Percentiles rank a stretch among this genome's conserved stretches.
Conservation (phyloP, 371 early-diverging fungal species). For the Mortierella sp. region DNA sequence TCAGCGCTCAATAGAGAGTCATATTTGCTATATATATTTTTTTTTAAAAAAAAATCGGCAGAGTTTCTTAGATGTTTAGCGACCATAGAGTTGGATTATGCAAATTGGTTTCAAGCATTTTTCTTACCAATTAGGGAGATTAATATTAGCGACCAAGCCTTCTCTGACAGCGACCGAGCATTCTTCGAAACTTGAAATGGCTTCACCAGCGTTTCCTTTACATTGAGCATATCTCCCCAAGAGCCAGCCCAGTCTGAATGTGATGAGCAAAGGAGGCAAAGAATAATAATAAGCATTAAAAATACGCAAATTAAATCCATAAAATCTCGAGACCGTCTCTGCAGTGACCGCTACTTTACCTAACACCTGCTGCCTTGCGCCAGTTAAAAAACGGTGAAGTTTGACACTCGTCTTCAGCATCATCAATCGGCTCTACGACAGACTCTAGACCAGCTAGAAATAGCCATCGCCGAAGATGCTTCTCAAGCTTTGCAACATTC, state of each 20-base stretch:
- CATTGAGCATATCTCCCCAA: constrained; percentile 62
- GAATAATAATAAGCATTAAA: too few species aligned
- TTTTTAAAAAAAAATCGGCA: too few species aligned
- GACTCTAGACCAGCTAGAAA: constrained; percentile 26
- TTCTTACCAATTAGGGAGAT: constrained; percentile 56
- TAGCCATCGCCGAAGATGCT: constrained; percentile 37
- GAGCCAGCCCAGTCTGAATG: constrained; percentile 40
- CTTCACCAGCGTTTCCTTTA: constrained; percentile 56
- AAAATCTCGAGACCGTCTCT: too few species aligned
- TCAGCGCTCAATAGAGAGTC: constrained; percentile 50
- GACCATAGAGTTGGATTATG: too few species aligned
- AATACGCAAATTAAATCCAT: too few species aligned
- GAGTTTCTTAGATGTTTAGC: too few species aligned
- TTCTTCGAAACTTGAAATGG: constrained; percentile 55
- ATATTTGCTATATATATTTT: constrained; percentile 58
- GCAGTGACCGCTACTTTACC: too few species aligned
- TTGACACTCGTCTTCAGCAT: too few species aligned
- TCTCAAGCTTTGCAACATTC: constrained; percentile 22
- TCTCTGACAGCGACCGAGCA: constrained; percentile 38
- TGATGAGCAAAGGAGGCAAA: background rate
- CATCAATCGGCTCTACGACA: background rate
- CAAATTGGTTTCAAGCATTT: too few species aligned
- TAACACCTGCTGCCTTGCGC: too few species aligned
- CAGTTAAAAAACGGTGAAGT: too few species aligned
- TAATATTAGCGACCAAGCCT: constrained; percentile 5